Conservation (phyloP, 176 grass and related monocot species). For the Triticum urartu region DNA sequence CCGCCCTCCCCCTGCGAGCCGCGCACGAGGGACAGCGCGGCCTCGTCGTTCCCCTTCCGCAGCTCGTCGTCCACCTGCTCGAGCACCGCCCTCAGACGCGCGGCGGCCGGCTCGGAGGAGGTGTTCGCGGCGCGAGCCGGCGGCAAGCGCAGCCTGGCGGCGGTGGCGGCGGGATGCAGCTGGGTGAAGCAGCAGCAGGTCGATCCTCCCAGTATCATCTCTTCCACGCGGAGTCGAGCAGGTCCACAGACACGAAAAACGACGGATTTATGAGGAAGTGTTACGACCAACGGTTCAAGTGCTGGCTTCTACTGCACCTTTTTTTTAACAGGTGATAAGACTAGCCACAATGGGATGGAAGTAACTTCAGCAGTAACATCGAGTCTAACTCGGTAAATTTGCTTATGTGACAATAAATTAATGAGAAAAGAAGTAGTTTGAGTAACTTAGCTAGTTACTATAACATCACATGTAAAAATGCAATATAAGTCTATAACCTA, state of each 20-base stretch:
- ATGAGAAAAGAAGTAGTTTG: no score
- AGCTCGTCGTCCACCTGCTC: conserved; percentile 67
- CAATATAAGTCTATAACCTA: no score
- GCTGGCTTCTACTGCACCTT: no score
- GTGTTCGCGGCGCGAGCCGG: conserved; percentile 29
- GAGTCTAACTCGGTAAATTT: no score
- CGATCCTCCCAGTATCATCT: conserved; percentile 6
- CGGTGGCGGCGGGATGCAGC: neutral
- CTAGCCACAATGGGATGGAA: no score
- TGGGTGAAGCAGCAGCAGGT: neutral
- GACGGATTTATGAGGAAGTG: neutral
- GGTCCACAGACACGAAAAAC: neutral
- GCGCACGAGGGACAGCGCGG: conserved; percentile 59
- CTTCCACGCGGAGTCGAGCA: neutral
- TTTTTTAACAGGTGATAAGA: no score
- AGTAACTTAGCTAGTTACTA: no score
- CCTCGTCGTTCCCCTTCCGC: conserved; percentile 54
- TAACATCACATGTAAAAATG: no score
- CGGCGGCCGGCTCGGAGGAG: conserved; percentile 10
- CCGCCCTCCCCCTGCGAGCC: conserved; percentile 42
- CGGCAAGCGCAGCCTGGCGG: conserved; percentile 13
- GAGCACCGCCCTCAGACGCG: conserved; percentile 32
- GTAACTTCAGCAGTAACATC: no score
- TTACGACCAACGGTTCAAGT: no score
- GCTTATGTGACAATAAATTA: no score